Conservation (phyloP, 139 green algal species). For the Desmodesmus armatus region DNA sequence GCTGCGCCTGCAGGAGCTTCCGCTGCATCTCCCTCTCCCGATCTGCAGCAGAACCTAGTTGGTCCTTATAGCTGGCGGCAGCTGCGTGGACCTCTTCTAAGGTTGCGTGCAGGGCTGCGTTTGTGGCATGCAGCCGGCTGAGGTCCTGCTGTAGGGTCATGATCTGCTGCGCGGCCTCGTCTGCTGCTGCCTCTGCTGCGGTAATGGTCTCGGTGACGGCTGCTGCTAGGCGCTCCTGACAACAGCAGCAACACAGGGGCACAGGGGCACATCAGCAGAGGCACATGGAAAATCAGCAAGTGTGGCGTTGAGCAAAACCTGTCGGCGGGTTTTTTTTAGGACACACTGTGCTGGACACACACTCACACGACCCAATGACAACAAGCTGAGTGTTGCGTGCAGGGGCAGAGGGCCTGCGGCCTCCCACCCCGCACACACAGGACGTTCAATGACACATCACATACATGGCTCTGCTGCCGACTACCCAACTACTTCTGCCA, state of each 20-base stretch:
- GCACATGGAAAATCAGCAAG: too few species aligned
- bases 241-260: not conserved
- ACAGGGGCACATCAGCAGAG: slow-evolving; percentile 1
- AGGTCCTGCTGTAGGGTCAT: slow-evolving; percentile 14
- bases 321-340: too few species aligned
- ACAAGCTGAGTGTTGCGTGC: too few species aligned
- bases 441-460: too few species aligned
- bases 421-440: too few species aligned
- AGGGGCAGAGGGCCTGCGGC: too few species aligned
- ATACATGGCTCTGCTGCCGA: too few species aligned
- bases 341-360: too few species aligned
- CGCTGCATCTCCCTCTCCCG: slow-evolving; percentile 60
- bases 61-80: slow-evolving; percentile 53
- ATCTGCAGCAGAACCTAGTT: slow-evolving; percentile 53
- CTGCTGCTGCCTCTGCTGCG: slow-evolving; percentile 30
- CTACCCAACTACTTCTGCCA: not conserved
- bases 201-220: slow-evolving; percentile 26
- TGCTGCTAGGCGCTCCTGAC: slow-evolving; percentile 31
- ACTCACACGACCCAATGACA: too few species aligned
- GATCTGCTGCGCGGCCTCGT: slow-evolving; percentile 38
- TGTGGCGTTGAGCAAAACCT: too few species aligned
- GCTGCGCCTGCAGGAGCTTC: slow-evolving; percentile 52
- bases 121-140: not conserved
- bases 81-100: slow-evolving; percentile 40
- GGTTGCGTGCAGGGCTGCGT: slow-evolving; percentile 40